Conservation (phyloP, 1,139 yeast genomes). For the Lodderomyces orthopsilosis region DNA sequence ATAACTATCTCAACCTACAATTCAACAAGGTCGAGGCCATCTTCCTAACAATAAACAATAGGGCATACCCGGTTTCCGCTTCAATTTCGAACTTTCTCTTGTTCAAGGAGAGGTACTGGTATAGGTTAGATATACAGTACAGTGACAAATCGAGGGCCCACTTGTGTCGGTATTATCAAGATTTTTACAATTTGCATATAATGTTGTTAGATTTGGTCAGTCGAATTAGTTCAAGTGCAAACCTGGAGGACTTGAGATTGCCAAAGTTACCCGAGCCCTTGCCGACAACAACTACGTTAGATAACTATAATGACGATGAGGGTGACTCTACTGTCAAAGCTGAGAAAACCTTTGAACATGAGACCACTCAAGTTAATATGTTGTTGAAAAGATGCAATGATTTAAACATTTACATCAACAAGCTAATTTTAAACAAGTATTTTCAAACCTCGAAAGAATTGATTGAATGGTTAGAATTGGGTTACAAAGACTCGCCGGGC, state of each 20-base stretch:
- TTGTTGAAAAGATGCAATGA: constrained; percentile 35
- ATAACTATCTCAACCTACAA: constrained; percentile 16
- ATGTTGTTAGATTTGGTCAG: constrained; percentile 16
- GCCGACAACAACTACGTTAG: constrained; percentile 17
- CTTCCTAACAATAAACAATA: constrained; percentile 32
- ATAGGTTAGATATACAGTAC: constrained; percentile 37
- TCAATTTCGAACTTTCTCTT: constrained; percentile 36
- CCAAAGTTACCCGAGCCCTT: constrained; percentile 48
- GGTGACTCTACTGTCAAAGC: constrained; percentile 9
- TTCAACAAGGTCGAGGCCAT: constrained; percentile 12
- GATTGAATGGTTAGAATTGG: constrained; percentile 32
- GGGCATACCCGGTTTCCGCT: constrained; percentile 30
- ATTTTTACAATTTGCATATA: constrained; percentile 41
- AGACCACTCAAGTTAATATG: constrained; percentile 11
- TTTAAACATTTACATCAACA: constrained; percentile 37
- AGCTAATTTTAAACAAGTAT: constrained; percentile 24
- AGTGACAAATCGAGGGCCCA: constrained; percentile 30
- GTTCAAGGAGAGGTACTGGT: constrained; percentile 39
- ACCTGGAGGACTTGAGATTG: constrained; percentile 17
- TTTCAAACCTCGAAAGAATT: constrained; percentile 27
- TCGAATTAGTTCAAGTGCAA: constrained; percentile 1
- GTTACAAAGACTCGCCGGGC: constrained; percentile 24
- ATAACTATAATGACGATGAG: background rate
- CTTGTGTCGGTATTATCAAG: constrained; percentile 41
- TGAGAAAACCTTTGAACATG: constrained; percentile 5